phyloP scores from a whole-genome alignment of 1,284 basidiomycete genomes.

The Butyriboletus regius region DNA sequence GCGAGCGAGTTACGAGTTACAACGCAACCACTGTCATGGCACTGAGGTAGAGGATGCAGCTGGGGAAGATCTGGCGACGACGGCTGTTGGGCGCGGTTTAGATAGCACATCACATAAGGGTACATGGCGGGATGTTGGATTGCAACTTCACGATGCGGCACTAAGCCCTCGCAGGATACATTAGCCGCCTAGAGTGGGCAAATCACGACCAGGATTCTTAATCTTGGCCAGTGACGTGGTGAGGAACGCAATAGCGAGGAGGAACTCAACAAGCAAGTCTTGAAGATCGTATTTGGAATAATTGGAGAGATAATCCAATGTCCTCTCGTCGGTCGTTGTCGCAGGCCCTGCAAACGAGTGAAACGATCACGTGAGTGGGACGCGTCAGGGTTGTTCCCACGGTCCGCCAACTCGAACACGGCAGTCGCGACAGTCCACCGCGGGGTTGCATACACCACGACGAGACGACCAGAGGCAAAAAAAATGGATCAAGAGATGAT shows the following conservation, averaged over 20 bases:
- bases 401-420: constrained; percentile 1
- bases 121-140: constrained; percentile 9
- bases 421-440: too few species aligned
- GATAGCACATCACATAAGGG: constrained; percentile 9
- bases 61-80: neutral
- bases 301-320: neutral
- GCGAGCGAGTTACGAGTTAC: neutral
- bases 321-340: neutral
- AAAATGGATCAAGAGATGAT: constrained; percentile 21
- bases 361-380: constrained; percentile 23
- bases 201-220: neutral
- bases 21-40: neutral
- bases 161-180: neutral
- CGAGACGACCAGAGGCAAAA: neutral
- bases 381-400: constrained; percentile 28
- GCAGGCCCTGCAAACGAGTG: neutral
- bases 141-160: constrained; percentile 6
- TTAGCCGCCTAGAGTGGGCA: neutral
- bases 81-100: constrained; percentile 6
- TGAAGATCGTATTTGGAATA: neutral
- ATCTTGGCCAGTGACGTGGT: neutral
- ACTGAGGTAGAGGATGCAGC: neutral
- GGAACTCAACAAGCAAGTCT: neutral
- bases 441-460: neutral
- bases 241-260: neutral